phyloP scores from a whole-genome alignment of 805 yeast genomes.

The Teunomyces funiuensis region DNA sequence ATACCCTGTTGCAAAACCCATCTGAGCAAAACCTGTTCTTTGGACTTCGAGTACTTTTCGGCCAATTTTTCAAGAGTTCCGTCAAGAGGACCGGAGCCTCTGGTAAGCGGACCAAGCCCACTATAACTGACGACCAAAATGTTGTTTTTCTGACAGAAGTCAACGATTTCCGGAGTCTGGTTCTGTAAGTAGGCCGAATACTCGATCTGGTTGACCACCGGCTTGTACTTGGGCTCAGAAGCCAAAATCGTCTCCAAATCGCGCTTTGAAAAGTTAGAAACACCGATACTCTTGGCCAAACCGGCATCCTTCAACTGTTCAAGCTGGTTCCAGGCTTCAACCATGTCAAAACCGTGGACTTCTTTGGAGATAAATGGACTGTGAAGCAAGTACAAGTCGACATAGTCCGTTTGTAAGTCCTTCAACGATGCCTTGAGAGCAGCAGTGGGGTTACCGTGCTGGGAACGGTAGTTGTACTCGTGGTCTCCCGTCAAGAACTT shows the following conservation, averaged over 20 bases:
- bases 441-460: slow-evolving; percentile 34
- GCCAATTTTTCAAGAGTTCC: slow-evolving; percentile 21
- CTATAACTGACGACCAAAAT: slow-evolving; percentile 28
- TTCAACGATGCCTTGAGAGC: slow-evolving; percentile 40
- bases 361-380: slow-evolving; percentile 39
- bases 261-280: slow-evolving; percentile 55
- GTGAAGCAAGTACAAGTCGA: slow-evolving; percentile 55
- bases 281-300: slow-evolving; percentile 56
- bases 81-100: slow-evolving; percentile 18
- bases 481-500: slow-evolving; percentile 42
- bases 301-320: slow-evolving; percentile 54
- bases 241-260: slow-evolving; percentile 45
- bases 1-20: slow-evolving; percentile 44
- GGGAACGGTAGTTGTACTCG: slow-evolving; percentile 5
- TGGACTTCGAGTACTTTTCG: slow-evolving; percentile 36
- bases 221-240: slow-evolving; percentile 22
- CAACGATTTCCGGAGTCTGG: slow-evolving; percentile 34
- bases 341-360: slow-evolving; percentile 37
- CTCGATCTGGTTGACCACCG: slow-evolving; percentile 33
- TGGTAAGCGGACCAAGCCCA: slow-evolving; percentile 26
- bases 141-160: slow-evolving; percentile 24
- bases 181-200: slow-evolving; percentile 30
- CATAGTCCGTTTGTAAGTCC: slow-evolving; percentile 43
- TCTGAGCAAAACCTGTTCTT: slow-evolving; percentile 44
- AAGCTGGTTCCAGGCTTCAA: slow-evolving; percentile 48